Evolutionary conservation across 2,329 filamentous ascomycete genomes (phyloP), one percentile per base, ranked within the genome.

Genomic region (Nemania sp.): DNA sequence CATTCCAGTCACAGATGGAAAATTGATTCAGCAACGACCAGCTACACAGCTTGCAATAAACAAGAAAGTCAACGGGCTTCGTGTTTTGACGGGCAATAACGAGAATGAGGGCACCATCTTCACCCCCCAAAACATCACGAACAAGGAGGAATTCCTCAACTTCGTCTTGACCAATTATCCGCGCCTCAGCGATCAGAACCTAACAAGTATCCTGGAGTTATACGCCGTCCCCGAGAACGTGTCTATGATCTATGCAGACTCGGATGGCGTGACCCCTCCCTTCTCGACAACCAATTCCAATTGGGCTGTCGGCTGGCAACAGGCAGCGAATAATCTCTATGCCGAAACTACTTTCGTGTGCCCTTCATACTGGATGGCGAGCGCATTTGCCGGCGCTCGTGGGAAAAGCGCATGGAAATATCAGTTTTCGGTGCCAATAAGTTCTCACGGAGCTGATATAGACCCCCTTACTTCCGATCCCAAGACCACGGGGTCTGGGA

Each of bases 341-440:
- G 79, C 76, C 36, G 81, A 85, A 65, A 72, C 75, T 1, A 79
- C 78, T 2, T 83, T 83, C 55, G 71, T 78, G 37, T 84, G 82
- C 62, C 77, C 80, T 0, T 74, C 77, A 0, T 82, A 83, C 65
- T 83, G 80, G 80, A 67, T 83, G 50, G 75, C 76, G 2, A 70
- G 76, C 30, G 78, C 77, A 3, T 83, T 74, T 54, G 62, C 70
- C 46, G 15, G 49, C 1, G 22, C 31, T 14, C 53, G 54, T 19
- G 40, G 57, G 8, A 62, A 68, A 2, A 56, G 70, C 24, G 69
- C 71, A 3, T 80, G 73, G 69, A 76, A 75, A 36, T 80, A 80
- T 60, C 78, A 81, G 59, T 80, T 74, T 62, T 76, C 74, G 4
- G 71, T 77, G 24, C 68, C 73, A 0, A 71, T 72, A 9, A 72